These are phyloP conservation scores for Linderniella brevidens DNA, from an alignment of 257 asterid genomes.

Conservation along the genomic window DNA sequence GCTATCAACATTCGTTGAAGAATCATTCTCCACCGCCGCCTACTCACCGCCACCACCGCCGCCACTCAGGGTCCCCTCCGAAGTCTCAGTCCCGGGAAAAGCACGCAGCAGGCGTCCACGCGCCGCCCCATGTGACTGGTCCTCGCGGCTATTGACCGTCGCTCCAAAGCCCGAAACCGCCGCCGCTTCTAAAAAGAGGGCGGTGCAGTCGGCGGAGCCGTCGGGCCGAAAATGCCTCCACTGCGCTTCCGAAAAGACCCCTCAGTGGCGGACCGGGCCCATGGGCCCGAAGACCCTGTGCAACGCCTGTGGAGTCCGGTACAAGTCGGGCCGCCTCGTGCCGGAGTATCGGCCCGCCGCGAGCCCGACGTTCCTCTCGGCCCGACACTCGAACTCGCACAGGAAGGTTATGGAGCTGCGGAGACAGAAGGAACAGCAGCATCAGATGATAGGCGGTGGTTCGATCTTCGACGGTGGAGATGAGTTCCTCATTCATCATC, in stretches of 20 bases:
- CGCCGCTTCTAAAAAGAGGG: constrained; percentile 16
- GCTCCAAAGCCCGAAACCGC: constrained; percentile 21
- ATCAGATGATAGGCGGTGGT: constrained; percentile 30
- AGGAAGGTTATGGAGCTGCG: constrained; percentile 95
- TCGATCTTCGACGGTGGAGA: constrained; percentile 72
- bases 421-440: constrained; percentile 65
- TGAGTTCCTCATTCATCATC: constrained; percentile 60
- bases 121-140: constrained; percentile 90
- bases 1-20: constrained; percentile 96
- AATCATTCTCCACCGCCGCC: constrained; percentile 57
- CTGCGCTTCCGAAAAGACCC: constrained; percentile 90
- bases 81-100: constrained; percentile 74
- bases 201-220: constrained; percentile 26
- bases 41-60: constrained; percentile 25
- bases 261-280: constrained; percentile 97
- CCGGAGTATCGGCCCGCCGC: constrained; percentile 98
- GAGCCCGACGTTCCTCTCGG: constrained; percentile 73
- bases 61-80: constrained; percentile 30
- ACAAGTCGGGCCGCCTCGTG: constrained; percentile 87
- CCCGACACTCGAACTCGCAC: constrained; percentile 89
- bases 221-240: constrained; percentile 74
- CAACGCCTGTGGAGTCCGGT: constrained; percentile 93
- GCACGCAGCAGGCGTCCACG: constrained; percentile 99
- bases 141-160: constrained; percentile 66
- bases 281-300: constrained; percentile 94